Conservation (phyloP, 108 stramenopile genomes). For the Cyclotella baltica region DNA sequence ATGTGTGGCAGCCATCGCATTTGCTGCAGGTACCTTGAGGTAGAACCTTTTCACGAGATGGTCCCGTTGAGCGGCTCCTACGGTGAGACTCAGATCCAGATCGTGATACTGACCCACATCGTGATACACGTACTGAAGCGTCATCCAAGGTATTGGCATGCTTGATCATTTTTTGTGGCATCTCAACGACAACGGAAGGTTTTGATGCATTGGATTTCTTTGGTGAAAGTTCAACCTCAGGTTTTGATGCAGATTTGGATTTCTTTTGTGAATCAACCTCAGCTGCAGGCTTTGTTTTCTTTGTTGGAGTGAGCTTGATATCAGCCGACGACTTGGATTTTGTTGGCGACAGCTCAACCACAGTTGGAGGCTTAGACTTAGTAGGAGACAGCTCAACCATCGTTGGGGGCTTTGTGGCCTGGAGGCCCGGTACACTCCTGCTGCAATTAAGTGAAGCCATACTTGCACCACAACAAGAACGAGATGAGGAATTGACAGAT, state of each 20-base stretch:
- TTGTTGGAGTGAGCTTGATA: not conserved
- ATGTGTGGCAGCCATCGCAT: conserved; percentile 14
- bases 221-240: not conserved
- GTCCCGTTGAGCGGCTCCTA: conserved; percentile 9
- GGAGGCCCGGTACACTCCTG: not conserved
- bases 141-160: conserved; percentile 11
- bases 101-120: too few relatives aligned
- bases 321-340: not conserved
- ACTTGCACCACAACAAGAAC: conserved; percentile 9
- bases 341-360: not conserved
- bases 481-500: conserved; percentile 4
- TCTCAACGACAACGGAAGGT: not conserved
- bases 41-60: not conserved
- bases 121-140: not conserved
- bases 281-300: not conserved
- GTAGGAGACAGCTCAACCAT: not conserved
- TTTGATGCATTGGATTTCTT: not conserved
- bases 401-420: not conserved
- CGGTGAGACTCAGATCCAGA: not conserved
- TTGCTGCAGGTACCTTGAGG: conserved; percentile 7
- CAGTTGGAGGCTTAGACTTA: conserved; percentile 9
- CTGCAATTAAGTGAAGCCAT: not conserved
- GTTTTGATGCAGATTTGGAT: not conserved
- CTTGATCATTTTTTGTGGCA: not conserved
- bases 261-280: not conserved